Base-by-base conservation (phyloP, 441 rosid genomes). In the Heliophila coronopifolia region DNA sequence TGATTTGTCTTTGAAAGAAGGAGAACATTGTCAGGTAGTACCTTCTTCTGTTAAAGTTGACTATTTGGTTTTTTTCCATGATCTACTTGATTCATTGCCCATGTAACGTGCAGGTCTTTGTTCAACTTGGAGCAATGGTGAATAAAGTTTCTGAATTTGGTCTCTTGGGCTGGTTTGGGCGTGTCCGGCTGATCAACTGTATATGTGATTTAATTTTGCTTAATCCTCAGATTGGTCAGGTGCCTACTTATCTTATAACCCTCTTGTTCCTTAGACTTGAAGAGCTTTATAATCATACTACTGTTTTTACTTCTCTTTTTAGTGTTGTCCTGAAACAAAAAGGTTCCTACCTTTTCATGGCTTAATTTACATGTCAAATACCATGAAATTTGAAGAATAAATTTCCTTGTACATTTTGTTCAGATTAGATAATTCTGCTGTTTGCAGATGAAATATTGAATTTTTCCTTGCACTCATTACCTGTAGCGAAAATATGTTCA, bases 141-240 rank as follows among this genome's bases (percentile, higher is more conserved):
- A 71, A 47, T 63, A 77, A 73, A 75, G 70, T 89, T 59, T 79
- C 90, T 54, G 94, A 86, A 61, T 71, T 61, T 67, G 88, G 78
- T 54, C 82, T 84, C 63, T 80, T 84, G 69, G 93, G 82, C 54
- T 93, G 97, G 93, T 68, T 61, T 54, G 99, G 96, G 60, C 96
- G 99, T 48, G 75, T 74, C 49, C 79, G 68, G 74, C 77, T 89
- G 54, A 75, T 82, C 68, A 80, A 74, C 48, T 81, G 97, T 73
- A 76, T 89, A 55, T 79, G 86, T 64, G 71, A 79, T 73, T 69
- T 93, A 60, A 54, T 93, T 50, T 63, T 75, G 54, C 81, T 86
- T 60, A 59, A 65, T 67, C 97, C 99, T 59, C 77, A 77, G 69
- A 72, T 73, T 62, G 94, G 96, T 65, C 88, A 81, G 99, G 99